Percentiles rank a stretch among this genome's conserved stretches.
Evolutionary conservation across 2,329 filamentous ascomycete genomes (phyloP).

Genomic region (Fusarium tuaranense): DNA sequence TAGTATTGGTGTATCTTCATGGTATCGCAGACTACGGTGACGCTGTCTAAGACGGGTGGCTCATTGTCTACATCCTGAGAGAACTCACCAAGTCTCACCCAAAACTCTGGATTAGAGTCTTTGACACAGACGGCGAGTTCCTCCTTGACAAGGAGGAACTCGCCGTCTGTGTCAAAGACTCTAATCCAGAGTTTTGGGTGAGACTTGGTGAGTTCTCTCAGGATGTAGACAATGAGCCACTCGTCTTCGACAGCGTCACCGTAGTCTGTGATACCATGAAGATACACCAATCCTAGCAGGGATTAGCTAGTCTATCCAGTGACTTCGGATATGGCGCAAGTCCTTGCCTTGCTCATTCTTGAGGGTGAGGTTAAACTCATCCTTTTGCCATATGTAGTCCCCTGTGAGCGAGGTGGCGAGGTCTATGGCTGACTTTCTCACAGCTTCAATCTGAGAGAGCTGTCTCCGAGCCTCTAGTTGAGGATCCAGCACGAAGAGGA

Average conservation of each 20-base stretch:
- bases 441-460: slow-evolving; percentile 74
- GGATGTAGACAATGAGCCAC: slow-evolving; percentile 93
- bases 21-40: slow-evolving; percentile 91
- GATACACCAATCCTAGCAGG: slow-evolving; percentile 63
- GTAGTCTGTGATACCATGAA: slow-evolving; percentile 85
- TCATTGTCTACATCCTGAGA: slow-evolving; percentile 89
- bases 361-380: slow-evolving; percentile 78
- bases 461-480: slow-evolving; percentile 65
- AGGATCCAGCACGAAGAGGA: slow-evolving; percentile 77
- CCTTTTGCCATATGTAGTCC: slow-evolving; percentile 96
- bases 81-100: slow-evolving; percentile 81
- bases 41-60: slow-evolving; percentile 96
- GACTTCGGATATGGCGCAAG: neutral
- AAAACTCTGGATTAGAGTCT: slow-evolving; percentile 83
- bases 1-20: slow-evolving; percentile 72
- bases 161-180: slow-evolving; percentile 88
- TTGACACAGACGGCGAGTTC: slow-evolving; percentile 94
- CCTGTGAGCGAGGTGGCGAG: slow-evolving; percentile 75
- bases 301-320: slow-evolving; percentile 13
- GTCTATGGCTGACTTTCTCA: slow-evolving; percentile 76
- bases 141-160: slow-evolving; percentile 94
- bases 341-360: slow-evolving; percentile 67
- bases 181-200: slow-evolving; percentile 84
- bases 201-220: slow-evolving; percentile 81
- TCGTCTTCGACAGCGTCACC: slow-evolving; percentile 97